Conservation (phyloP, 1,284 basidiomycete genomes). For the Mixia osmundae region DNA sequence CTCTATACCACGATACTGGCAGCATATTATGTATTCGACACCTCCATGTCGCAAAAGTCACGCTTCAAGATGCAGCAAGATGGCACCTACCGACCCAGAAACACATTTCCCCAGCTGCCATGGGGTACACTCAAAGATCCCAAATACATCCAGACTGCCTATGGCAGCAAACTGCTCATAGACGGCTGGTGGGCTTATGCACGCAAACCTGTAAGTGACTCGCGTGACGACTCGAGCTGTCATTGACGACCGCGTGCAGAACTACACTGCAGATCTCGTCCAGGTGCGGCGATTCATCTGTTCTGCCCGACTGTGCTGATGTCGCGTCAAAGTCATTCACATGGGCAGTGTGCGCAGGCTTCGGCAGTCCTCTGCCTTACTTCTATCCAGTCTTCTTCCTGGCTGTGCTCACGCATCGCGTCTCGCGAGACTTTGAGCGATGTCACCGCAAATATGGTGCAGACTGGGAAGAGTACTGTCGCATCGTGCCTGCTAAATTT, state of each 20-base stretch:
- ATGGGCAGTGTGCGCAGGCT: slow-evolving; percentile 72
- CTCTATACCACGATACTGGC: slow-evolving; percentile 51
- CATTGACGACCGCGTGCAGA: slow-evolving; percentile 4
- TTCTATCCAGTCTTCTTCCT: slow-evolving; percentile 90
- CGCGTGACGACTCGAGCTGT: neutral
- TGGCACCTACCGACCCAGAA: slow-evolving; percentile 54
- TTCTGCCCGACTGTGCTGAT: slow-evolving; percentile 27
- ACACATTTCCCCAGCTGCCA: slow-evolving; percentile 84
- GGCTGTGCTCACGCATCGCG: slow-evolving; percentile 63
- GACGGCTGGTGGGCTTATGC: slow-evolving; percentile 77
- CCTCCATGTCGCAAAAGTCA: slow-evolving; percentile 89
- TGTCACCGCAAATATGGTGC: slow-evolving; percentile 19
- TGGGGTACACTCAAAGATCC: slow-evolving; percentile 70
- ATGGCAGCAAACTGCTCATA: slow-evolving; percentile 43
- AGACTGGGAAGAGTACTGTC: slow-evolving; percentile 2
- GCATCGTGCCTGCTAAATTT: slow-evolving; percentile 6
- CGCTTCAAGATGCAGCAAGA: slow-evolving; percentile 89
- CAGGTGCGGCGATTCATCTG: slow-evolving; percentile 8
- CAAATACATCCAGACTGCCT: slow-evolving; percentile 72
- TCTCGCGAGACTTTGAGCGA: slow-evolving; percentile 74
- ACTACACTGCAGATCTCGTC: slow-evolving; percentile 23
- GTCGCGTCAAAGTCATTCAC: slow-evolving; percentile 72
- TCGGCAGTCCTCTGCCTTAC: slow-evolving; percentile 68
- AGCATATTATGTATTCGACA: slow-evolving; percentile 79
- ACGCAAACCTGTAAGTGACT: slow-evolving; percentile 47